These are phyloP conservation scores for Sporisorium sorghi DNA, from an alignment of 1,284 basidiomycete genomes.

Conservation along the genomic window DNA sequence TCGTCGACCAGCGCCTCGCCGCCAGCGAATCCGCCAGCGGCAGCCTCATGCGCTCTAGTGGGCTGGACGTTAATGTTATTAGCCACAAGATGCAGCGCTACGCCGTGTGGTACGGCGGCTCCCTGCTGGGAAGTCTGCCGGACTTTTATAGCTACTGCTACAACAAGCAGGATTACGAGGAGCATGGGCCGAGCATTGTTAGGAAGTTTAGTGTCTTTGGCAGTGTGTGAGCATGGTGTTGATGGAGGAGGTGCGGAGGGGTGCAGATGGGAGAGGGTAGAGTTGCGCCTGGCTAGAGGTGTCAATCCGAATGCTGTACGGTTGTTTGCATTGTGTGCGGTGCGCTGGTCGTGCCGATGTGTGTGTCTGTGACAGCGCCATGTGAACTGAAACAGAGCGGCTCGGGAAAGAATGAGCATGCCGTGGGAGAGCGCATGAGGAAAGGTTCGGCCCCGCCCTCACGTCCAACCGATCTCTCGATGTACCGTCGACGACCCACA, in stretches of 20 bases:
- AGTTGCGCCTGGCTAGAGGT: background rate
- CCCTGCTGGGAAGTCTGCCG: constrained; percentile 77
- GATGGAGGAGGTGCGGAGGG: background rate
- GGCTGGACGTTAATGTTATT: constrained; percentile 79
- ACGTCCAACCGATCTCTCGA: too few species aligned
- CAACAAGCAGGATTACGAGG: constrained; percentile 96
- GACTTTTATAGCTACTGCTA: constrained; percentile 98
- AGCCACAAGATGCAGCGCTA: constrained; percentile 97
- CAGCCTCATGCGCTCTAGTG: constrained; percentile 74
- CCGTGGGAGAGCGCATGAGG: too few species aligned
- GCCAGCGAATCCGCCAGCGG: constrained; percentile 82
- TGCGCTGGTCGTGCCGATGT: too few species aligned
- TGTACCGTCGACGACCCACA: too few species aligned
- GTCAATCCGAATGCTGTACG: too few species aligned
- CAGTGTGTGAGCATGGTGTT: constrained; percentile 42
- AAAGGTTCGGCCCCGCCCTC: too few species aligned
- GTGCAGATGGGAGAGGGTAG: background rate
- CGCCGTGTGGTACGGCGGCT: constrained; percentile 98
- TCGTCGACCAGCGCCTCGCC: constrained; percentile 91
- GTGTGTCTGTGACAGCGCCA: too few species aligned
- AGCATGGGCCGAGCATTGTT: constrained; percentile 89
- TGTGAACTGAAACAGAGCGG: too few species aligned
- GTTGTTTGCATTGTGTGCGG: too few species aligned
- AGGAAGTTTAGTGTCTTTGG: constrained; percentile 65
- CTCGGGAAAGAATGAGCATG: too few species aligned